phyloP scores from a whole-genome alignment of 2,329 filamentous ascomycete species.

The Aureobasidium namibiae region DNA sequence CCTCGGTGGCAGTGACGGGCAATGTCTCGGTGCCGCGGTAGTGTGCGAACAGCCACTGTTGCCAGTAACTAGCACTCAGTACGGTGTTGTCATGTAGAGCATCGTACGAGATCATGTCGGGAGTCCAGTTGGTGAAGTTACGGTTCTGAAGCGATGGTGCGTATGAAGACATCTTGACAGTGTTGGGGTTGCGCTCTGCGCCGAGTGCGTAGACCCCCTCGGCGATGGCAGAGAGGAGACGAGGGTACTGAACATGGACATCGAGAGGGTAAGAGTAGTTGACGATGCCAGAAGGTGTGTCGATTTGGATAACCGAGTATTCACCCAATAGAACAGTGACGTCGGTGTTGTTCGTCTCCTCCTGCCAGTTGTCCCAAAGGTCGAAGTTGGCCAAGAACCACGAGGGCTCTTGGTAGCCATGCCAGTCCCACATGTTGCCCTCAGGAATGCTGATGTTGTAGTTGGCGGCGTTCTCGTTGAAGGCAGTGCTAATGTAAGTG shows the following conservation, averaged over 20 bases:
- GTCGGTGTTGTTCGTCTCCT: slow-evolving; percentile 17
- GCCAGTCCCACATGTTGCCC: slow-evolving; percentile 31
- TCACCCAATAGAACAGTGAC: slow-evolving; percentile 20
- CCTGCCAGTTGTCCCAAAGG: slow-evolving; percentile 34
- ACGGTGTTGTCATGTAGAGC: slow-evolving; percentile 25
- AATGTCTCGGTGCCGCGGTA: slow-evolving; percentile 24
- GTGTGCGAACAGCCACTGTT: slow-evolving; percentile 24
- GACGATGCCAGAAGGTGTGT: slow-evolving; percentile 22
- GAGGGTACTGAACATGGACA: slow-evolving; percentile 22
- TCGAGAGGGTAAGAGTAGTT: slow-evolving; percentile 19
- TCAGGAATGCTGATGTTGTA: slow-evolving; percentile 30
- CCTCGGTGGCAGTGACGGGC: slow-evolving; percentile 19
- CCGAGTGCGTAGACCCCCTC: slow-evolving; percentile 25
- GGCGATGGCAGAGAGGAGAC: slow-evolving; percentile 22
- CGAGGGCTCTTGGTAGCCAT: slow-evolving; percentile 33
- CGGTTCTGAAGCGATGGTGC: slow-evolving; percentile 26
- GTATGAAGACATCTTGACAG: slow-evolving; percentile 23
- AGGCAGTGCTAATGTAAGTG: slow-evolving; percentile 36
- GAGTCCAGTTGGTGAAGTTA: slow-evolving; percentile 27
- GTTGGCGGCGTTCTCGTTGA: slow-evolving; percentile 20
- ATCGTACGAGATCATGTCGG: slow-evolving; percentile 26
- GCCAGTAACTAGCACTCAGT: slow-evolving; percentile 24
- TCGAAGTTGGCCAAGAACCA: slow-evolving; percentile 35
- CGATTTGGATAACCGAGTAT: slow-evolving; percentile 24
- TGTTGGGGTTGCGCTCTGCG: slow-evolving; percentile 24